phyloP scores from a whole-genome alignment of 495 filamentous ascomycete genomes.

The Neurospora sp. region DNA sequence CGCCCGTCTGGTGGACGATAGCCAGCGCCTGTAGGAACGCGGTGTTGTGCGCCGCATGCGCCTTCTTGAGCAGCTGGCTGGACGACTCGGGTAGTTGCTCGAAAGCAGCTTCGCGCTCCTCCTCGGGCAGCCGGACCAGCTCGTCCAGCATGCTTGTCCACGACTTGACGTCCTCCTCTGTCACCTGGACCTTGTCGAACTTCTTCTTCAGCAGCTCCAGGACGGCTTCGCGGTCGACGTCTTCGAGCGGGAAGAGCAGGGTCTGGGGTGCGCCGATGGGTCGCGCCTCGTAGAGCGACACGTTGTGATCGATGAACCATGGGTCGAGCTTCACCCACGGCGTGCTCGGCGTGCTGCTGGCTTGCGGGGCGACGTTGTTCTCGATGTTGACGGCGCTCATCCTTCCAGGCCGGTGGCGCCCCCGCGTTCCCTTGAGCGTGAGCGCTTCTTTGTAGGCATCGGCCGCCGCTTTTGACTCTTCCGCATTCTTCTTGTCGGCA shows the following conservation, averaged over 20 bases:
- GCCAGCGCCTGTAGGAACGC: slow-evolving; percentile 11
- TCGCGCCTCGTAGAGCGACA: slow-evolving; percentile 19
- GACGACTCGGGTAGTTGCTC: neutral
- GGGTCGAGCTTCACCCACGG: slow-evolving; percentile 31
- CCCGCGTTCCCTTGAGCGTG: neutral
- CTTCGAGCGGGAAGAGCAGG: slow-evolving; percentile 5
- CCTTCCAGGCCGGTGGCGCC: neutral
- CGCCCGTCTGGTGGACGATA: slow-evolving; percentile 1
- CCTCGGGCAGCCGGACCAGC: neutral
- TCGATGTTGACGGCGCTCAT: neutral
- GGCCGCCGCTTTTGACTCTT: neutral
- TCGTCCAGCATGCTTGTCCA: slow-evolving; percentile 2
- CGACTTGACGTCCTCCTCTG: slow-evolving; percentile 7
- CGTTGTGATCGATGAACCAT: slow-evolving; percentile 28
- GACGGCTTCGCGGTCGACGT: slow-evolving; percentile 5
- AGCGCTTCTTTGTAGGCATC: neutral
- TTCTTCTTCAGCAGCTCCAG: slow-evolving; percentile 1
- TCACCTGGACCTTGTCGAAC: slow-evolving; percentile 6
- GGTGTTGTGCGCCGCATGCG: neutral
- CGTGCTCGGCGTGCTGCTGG: neutral
- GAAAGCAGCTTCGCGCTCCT: neutral
- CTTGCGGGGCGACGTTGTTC: neutral
- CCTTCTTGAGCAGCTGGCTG: neutral
- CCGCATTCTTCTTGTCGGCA: neutral
- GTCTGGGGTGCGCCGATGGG: slow-evolving; percentile 6